Percentiles rank a stretch among this genome's conserved stretches.
These are phyloP conservation scores for Medicago arabica DNA, from an alignment of 306 rosid species.

Conservation along the genomic window DNA sequence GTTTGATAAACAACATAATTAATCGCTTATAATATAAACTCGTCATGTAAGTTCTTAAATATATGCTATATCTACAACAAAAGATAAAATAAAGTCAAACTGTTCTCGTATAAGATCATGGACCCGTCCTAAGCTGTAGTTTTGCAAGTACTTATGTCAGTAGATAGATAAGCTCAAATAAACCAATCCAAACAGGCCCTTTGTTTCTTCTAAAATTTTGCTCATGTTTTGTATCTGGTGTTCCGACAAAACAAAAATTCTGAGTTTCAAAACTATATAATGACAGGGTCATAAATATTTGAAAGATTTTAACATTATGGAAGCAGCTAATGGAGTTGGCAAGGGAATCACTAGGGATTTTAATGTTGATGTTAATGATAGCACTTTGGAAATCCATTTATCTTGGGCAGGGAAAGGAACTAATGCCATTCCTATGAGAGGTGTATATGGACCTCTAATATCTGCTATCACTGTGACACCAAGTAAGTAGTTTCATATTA, in stretches of 20 bases:
- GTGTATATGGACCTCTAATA: constrained; percentile 91
- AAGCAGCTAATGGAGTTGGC: constrained; percentile 75
- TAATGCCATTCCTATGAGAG: constrained; percentile 64
- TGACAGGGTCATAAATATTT: constrained; percentile 57
- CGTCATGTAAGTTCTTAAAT: not conserved
- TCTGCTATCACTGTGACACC: constrained; percentile 77
- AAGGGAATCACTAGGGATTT: constrained; percentile 44
- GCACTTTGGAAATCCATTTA: constrained; percentile 78
- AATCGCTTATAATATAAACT: not conserved
- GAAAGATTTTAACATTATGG: constrained; percentile 68
- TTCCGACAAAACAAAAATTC: not conserved
- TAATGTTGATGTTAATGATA: constrained; percentile 55
- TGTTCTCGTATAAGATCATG: not conserved
- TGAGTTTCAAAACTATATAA: constrained; percentile 19
- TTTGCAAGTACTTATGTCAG: not conserved
- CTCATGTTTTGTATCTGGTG: not conserved
- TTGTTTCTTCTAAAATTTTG: not conserved
- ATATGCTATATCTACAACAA: not conserved
- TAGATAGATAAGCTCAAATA: not conserved
- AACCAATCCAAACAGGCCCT: not conserved
- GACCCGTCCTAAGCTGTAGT: not conserved
- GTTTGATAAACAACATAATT: not conserved
- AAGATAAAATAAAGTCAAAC: not conserved
- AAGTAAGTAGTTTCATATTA: constrained; percentile 60
- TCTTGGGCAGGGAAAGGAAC: constrained; percentile 95